Base-by-base conservation (phyloP, 139 green algal genomes). In the Mychonastes homosphaera region DNA sequence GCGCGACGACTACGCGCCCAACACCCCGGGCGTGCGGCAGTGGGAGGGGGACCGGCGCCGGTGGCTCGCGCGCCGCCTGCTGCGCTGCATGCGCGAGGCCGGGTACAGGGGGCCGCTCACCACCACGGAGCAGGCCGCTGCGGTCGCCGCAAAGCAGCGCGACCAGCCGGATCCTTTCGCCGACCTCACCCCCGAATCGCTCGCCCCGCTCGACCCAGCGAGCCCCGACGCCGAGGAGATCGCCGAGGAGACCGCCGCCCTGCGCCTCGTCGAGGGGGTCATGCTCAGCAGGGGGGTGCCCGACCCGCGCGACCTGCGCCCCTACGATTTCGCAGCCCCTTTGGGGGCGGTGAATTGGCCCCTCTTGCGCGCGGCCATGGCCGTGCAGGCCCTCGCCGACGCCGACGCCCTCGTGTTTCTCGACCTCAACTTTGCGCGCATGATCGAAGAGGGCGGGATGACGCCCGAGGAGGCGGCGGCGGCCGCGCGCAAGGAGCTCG, bases 401-500 rank as follows among this genome's bases (percentile, higher is more conserved):
- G 65, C 69, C 0, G 69, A 81, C 32, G 65, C 69, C 52, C 65
- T 81, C 47, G 64, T 81, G 38, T 81, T 81, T 65, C 56, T 81
- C 45, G 65, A 77, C n/a, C 65, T 59, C 21, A 67, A 56, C 58
- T 81, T 81, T 41, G 46, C 30, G 24, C 50, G 61, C 50, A 35
- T 61, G 34, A 61, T 67, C 41, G 54, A 67, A 15, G 24, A 8
- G 19, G 24, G 19, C 41, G 5, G 19, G 15, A 65, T 65, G 58
- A 46, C 58, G 1, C 47, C 58, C 13, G 58, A 65, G 21, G 58
- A 65, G 47, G 58, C 57, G 23, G 58, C 58, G n/a, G 47, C 35
- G 12, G 39, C 32, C 9, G 56, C 34, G 35, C 56, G 57, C 47
- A 29, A 28, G 18, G 58, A 65, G 24, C 58, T 65, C 47, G 57